These are phyloP conservation scores for Xylariaceae sp. DNA, from an alignment of 2,329 filamentous ascomycete species.

Conservation along the genomic window DNA sequence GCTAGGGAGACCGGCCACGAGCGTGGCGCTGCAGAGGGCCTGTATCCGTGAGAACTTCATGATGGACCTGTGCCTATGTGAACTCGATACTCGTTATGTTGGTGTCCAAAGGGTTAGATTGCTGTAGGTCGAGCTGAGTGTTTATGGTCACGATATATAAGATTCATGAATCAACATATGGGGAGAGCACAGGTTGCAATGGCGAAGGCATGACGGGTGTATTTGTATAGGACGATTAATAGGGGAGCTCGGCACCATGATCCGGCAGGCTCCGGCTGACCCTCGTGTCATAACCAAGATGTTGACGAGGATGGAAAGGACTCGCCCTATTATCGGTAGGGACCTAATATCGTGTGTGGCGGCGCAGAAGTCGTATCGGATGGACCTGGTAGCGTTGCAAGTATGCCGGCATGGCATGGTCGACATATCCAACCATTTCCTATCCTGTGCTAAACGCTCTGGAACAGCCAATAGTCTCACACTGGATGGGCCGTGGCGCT, in stretches of 20 bases:
- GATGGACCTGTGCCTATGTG: neutral
- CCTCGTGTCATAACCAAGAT: constrained; percentile 2
- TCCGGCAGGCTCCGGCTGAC: constrained; percentile 1
- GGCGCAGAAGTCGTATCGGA: neutral
- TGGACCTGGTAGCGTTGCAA: neutral
- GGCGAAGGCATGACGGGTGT: constrained; percentile 10
- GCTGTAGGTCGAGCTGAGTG: neutral
- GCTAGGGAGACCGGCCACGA: constrained; percentile 14
- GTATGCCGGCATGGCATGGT: neutral
- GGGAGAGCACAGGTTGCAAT: neutral
- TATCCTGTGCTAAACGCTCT: neutral
- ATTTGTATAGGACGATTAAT: constrained; percentile 7
- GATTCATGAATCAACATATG: constrained; percentile 10
- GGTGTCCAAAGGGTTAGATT: neutral
- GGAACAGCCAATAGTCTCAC: neutral
- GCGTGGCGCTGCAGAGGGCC: constrained; percentile 17
- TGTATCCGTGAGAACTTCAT: constrained; percentile 17
- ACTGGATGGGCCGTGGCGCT: neutral
- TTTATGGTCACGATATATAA: constrained; percentile 2
- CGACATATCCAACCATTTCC: neutral
- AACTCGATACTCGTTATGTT: neutral
- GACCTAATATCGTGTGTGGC: neutral
- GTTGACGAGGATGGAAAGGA: constrained; percentile 16
- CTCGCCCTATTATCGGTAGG: constrained; percentile 1
- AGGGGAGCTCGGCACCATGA: constrained; percentile 6